These are phyloP conservation scores for Pelargonium citronellum DNA, from an alignment of 441 rosid genomes.

Conservation along the genomic window DNA sequence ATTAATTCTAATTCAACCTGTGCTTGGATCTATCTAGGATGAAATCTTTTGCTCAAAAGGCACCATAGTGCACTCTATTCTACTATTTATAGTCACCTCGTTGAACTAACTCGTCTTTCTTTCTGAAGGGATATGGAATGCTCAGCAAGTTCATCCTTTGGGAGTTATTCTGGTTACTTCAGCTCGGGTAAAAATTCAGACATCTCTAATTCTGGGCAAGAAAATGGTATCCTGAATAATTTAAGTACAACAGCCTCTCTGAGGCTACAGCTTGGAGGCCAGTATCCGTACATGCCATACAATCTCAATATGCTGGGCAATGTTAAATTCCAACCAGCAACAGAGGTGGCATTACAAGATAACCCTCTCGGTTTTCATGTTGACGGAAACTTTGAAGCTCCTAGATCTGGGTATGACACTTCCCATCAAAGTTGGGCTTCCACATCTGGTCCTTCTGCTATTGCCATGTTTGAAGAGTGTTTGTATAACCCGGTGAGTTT, in stretches of 20 bases:
- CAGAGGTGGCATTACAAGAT: constrained; percentile 47
- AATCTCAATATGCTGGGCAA: constrained; percentile 45
- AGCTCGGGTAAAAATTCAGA: constrained; percentile 54
- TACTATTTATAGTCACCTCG: constrained; percentile 2
- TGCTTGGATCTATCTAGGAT: neutral
- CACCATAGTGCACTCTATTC: neutral
- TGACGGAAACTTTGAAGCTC: constrained; percentile 51
- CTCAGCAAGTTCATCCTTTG: constrained; percentile 72
- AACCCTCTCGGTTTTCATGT: constrained; percentile 48
- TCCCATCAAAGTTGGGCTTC: constrained; percentile 57
- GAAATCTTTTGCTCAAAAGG: too few species aligned
- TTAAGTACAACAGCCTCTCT: constrained; percentile 41
- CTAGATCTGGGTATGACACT: constrained; percentile 41
- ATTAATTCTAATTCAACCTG: neutral
- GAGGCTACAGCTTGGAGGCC: constrained; percentile 46
- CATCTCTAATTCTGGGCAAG: constrained; percentile 58
- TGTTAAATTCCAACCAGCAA: constrained; percentile 41
- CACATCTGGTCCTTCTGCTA: constrained; percentile 46
- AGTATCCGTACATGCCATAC: constrained; percentile 40
- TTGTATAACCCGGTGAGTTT: constrained; percentile 49
- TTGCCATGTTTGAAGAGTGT: constrained; percentile 53
- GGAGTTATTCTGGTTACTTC: constrained; percentile 65
- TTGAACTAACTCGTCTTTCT: constrained; percentile 11
- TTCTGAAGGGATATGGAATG: constrained; percentile 64
- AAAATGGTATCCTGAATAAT: constrained; percentile 55